Evolutionary conservation across 2,329 filamentous ascomycete species (phyloP).

Genomic region (Colletotrichum destructivum): DNA sequence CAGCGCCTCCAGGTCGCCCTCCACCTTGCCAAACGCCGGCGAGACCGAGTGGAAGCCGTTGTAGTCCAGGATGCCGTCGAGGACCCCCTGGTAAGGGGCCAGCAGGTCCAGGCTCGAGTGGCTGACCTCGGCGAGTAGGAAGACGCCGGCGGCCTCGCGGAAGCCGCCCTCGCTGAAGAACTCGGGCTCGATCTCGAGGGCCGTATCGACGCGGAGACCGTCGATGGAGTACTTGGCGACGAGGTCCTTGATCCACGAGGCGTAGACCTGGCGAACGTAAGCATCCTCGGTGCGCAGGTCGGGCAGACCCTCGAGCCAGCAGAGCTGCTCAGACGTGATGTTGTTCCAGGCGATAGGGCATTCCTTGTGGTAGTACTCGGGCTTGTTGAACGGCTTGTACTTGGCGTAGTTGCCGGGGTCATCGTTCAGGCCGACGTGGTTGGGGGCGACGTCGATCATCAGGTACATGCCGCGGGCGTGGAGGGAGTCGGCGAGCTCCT

Average conservation of each 20-base stretch:
- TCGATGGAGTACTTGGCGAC: slow-evolving; percentile 76
- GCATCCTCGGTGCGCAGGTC: slow-evolving; percentile 71
- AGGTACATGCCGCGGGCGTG: slow-evolving; percentile 69
- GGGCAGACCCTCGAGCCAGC: slow-evolving; percentile 72
- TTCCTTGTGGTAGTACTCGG: slow-evolving; percentile 72
- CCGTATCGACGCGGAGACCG: slow-evolving; percentile 73
- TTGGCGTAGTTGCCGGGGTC: slow-evolving; percentile 44
- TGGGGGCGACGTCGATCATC: slow-evolving; percentile 70
- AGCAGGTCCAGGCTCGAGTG: slow-evolving; percentile 67
- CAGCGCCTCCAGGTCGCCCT: slow-evolving; percentile 49
- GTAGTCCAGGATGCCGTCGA: slow-evolving; percentile 75
- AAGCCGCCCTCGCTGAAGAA: slow-evolving; percentile 68
- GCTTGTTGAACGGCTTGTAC: slow-evolving; percentile 59
- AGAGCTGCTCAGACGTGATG: slow-evolving; percentile 62
- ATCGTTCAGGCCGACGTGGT: slow-evolving; percentile 61
- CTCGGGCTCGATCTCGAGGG: slow-evolving; percentile 71
- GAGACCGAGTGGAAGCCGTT: slow-evolving; percentile 58
- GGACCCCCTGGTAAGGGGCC: slow-evolving; percentile 65
- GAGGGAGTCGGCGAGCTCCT: slow-evolving; percentile 61
- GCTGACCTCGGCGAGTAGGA: slow-evolving; percentile 73
- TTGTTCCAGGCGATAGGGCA: slow-evolving; percentile 72
- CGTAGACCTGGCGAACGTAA: slow-evolving; percentile 64
- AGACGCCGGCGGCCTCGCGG: slow-evolving; percentile 68
- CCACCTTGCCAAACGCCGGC: slow-evolving; percentile 8
- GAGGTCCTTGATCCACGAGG: slow-evolving; percentile 72